Percentiles rank a stretch among this genome's conserved stretches.
Conservation (phyloP, 345 rosid genomes). For the Murraya paniculata region DNA sequence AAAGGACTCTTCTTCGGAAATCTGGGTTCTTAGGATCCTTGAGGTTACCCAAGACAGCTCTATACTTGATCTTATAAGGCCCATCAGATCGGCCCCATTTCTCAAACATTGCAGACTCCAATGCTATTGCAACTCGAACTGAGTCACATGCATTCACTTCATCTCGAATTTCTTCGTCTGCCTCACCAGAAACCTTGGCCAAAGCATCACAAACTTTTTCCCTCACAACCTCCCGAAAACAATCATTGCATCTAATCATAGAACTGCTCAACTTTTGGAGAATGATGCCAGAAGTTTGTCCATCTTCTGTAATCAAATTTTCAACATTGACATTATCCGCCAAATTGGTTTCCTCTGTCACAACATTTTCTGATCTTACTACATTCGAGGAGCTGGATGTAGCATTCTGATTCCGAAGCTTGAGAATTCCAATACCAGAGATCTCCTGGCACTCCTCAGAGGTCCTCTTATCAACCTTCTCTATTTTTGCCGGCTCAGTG, state of each 20-base stretch:
- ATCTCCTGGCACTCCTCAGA: not conserved
- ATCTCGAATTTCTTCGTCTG: constrained; percentile 20
- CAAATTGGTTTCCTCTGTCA: not conserved
- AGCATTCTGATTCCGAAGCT: not conserved
- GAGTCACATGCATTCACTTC: constrained; percentile 43
- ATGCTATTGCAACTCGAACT: constrained; percentile 31
- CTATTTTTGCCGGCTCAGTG: not conserved
- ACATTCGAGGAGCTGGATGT: not conserved
- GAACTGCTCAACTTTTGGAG: constrained; percentile 21
- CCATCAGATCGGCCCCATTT: constrained; percentile 43
- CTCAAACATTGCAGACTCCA: constrained; percentile 44
- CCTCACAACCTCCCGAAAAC: constrained; percentile 39
- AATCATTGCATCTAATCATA: constrained; percentile 36
- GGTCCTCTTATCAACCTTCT: not conserved
- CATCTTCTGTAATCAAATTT: not conserved
- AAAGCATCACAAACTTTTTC: constrained; percentile 43
- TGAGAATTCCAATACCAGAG: not conserved
- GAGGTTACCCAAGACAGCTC: constrained; percentile 46
- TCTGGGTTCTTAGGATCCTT: constrained; percentile 55
- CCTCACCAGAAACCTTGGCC: constrained; percentile 42
- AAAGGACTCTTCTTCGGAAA: constrained; percentile 50
- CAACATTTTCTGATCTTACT: not conserved
- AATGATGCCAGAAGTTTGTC: not conserved
- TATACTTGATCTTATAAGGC: constrained; percentile 35
- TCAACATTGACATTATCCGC: not conserved